These are phyloP conservation scores for Stropharia rugosoannulata DNA, from an alignment of 768 basidiomycete genomes.

Conservation along the genomic window DNA sequence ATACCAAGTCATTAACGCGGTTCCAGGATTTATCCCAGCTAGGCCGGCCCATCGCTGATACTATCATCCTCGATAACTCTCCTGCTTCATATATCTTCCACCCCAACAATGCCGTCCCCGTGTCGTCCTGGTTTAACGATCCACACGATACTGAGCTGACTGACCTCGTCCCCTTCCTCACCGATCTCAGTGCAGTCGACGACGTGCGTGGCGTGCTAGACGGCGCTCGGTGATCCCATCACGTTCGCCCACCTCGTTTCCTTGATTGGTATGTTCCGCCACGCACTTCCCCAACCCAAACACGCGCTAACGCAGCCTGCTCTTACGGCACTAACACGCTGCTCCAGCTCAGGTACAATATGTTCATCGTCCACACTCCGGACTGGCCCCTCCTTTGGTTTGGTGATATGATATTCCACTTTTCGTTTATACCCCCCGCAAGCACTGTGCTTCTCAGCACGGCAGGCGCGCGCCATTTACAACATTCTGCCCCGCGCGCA, in stretches of 20 bases:
- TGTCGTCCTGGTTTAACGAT: constrained; percentile 99
- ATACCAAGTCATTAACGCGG: constrained; percentile 3
- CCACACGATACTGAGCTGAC: constrained; percentile 98
- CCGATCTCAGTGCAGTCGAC: constrained; percentile 80
- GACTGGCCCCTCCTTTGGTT: not conserved
- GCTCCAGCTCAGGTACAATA: not conserved
- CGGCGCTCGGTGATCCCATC: constrained; percentile 58
- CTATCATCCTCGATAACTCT: constrained; percentile 98
- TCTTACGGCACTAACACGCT: not conserved
- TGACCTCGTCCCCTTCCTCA: constrained; percentile 91
- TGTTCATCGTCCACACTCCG: not conserved
- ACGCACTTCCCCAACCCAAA: not conserved
- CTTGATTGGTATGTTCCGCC: constrained; percentile 2
- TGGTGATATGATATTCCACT: not conserved
- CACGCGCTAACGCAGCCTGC: not conserved
- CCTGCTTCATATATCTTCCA: constrained; percentile 99
- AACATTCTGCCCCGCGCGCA: too few relatives aligned
- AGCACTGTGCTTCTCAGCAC: not conserved
- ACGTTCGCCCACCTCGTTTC: not conserved
- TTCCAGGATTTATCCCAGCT: constrained; percentile 92
- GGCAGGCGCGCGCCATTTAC: not conserved
- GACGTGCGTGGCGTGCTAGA: constrained; percentile 93
- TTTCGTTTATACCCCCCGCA: not conserved
- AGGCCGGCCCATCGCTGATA: constrained; percentile 89
- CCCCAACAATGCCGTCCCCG: constrained; percentile 97